Conservation (phyloP, 441 rosid species). For the Breynia disticha region DNA sequence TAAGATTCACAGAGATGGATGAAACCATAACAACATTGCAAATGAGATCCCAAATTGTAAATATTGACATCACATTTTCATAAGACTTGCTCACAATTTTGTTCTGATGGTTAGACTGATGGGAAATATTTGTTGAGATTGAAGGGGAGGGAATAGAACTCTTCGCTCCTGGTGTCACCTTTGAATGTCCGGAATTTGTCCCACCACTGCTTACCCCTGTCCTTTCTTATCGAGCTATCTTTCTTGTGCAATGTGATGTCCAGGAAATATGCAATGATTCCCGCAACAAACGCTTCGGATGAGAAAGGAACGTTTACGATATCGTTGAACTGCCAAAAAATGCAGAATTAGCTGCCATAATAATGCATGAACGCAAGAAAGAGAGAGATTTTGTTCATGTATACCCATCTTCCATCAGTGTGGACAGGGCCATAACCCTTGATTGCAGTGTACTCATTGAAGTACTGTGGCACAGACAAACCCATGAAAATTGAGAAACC, state of each 20-base stretch:
- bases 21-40: too few relatives aligned
- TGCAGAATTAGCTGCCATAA: too few relatives aligned
- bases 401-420: constrained; percentile 91
- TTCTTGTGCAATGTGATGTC: constrained; percentile 57
- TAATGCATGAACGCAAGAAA: not conserved
- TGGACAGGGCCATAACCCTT: constrained; percentile 85
- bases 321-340: constrained; percentile 68
- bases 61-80: too few relatives aligned
- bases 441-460: constrained; percentile 76
- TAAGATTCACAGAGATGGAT: too few relatives aligned
- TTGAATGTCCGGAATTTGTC: constrained; percentile 67
- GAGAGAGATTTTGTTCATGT: not conserved
- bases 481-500: constrained; percentile 98
- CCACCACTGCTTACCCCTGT: constrained; percentile 96
- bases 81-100: too few relatives aligned
- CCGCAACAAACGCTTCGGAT: constrained; percentile 81
- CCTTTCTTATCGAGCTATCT: constrained; percentile 57
- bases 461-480: constrained; percentile 85
- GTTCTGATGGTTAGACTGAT: constrained; percentile 41
- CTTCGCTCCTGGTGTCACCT: constrained; percentile 66
- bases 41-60: too few relatives aligned
- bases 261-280: constrained; percentile 53
- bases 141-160: constrained; percentile 90
- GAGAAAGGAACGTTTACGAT: constrained; percentile 86
- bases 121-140: constrained; percentile 91